These are phyloP conservation scores for Backusella luteola DNA, from an alignment of 192 early-diverging fungal species.

Conservation along the genomic window DNA sequence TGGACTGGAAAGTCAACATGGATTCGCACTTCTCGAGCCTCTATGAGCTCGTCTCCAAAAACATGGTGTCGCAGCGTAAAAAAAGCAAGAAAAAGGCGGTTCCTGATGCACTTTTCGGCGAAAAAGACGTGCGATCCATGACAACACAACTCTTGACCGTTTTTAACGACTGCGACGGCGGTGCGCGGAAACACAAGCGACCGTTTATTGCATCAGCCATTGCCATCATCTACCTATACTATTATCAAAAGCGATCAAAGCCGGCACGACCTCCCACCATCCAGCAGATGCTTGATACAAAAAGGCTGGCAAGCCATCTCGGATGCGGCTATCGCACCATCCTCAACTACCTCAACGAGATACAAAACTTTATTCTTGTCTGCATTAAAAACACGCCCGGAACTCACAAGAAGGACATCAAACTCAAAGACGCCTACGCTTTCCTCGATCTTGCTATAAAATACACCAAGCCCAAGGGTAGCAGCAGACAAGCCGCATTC, in stretches of 20 bases:
- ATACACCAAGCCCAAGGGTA: background rate
- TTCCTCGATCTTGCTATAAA: background rate
- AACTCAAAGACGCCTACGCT: background rate
- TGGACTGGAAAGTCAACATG: background rate
- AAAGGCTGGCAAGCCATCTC: background rate
- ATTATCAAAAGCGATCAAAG: background rate
- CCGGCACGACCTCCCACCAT: background rate
- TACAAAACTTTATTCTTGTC: background rate
- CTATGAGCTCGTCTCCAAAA: background rate
- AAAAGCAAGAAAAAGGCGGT: background rate
- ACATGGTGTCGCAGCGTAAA: background rate
- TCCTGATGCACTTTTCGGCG: background rate
- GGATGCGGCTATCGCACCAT: background rate
- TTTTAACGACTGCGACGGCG: background rate
- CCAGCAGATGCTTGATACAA: background rate
- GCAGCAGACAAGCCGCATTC: background rate
- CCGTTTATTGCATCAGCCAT: background rate
- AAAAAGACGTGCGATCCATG: background rate
- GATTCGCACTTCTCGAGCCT: background rate
- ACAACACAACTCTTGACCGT: background rate
- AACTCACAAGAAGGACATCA: background rate
- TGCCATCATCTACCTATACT: background rate
- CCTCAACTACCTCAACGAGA: background rate
- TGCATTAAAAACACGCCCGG: background rate
- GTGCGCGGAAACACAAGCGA: background rate